Conservation (phyloP, 257 asterid genomes). For the Oldenlandia corymbosa region DNA sequence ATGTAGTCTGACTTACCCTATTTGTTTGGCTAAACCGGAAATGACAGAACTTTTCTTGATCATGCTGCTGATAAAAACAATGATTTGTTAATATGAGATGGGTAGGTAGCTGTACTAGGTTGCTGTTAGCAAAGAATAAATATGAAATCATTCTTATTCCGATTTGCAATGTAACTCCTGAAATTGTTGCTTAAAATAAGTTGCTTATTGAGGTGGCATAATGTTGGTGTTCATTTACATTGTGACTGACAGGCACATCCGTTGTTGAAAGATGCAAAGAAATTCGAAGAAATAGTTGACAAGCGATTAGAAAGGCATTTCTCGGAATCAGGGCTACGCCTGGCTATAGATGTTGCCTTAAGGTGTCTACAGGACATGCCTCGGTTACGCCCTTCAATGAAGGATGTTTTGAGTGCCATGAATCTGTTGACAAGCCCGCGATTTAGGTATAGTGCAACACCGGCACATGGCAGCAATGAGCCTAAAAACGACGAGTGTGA, state of each 20-base stretch:
- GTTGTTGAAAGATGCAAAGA: constrained; percentile 26
- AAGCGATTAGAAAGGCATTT: constrained; percentile 28
- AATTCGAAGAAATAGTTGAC: constrained; percentile 27
- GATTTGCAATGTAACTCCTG: no score
- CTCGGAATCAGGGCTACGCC: constrained; percentile 16
- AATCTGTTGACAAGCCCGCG: constrained; percentile 18
- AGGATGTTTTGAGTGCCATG: constrained; percentile 28
- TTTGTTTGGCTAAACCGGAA: no score
- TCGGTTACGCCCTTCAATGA: constrained; percentile 29
- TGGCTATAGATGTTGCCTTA: constrained; percentile 31
- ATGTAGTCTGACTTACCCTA: neutral
- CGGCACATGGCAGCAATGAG: neutral
- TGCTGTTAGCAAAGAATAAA: no score
- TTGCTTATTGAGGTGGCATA: no score
- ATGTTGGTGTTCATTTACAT: no score
- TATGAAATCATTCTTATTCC: neutral
- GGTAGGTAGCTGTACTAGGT: no score
- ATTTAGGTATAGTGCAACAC: neutral
- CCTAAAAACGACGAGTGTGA: neutral
- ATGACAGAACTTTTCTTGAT: no score
- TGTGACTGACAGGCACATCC: constrained; percentile 32
- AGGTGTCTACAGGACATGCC: constrained; percentile 28
- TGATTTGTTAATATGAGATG: no score
- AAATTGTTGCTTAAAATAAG: no score
- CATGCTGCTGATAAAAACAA: no score